phyloP scores from a whole-genome alignment of 169 alveolate species.

The Plasmodium adleri region DNA sequence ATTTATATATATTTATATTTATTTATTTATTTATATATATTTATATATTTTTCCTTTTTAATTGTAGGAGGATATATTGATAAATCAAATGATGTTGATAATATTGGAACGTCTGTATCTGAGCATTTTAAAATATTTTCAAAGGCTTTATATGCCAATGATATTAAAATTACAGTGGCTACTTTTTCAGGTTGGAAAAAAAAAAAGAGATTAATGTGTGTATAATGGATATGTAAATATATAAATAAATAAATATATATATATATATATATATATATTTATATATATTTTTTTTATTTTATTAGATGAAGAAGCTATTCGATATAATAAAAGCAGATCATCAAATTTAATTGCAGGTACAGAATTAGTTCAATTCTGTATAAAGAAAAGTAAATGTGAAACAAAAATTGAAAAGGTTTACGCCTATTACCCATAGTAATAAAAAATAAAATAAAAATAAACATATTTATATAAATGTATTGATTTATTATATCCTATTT shows the following conservation, averaged over 20 bases:
- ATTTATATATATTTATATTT: no score
- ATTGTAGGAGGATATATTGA: slow-evolving; percentile 51
- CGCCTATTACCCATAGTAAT: slow-evolving; percentile 70
- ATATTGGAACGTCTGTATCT: slow-evolving; percentile 51
- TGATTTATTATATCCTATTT: no score
- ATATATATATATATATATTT: not conserved
- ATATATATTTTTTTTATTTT: not conserved
- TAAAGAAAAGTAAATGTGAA: slow-evolving; percentile 51
- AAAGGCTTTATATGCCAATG: slow-evolving; percentile 14
- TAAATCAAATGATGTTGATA: slow-evolving; percentile 23
- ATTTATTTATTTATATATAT: not conserved
- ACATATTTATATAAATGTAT: not conserved
- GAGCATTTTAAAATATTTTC: slow-evolving; percentile 41
- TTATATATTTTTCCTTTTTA: not conserved
- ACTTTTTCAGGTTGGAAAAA: slow-evolving; percentile 46
- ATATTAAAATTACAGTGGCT: slow-evolving; percentile 57
- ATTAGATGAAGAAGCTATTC: slow-evolving; percentile 47
- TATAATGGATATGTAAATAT: not conserved
- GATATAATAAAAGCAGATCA: slow-evolving; percentile 5
- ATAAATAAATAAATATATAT: not conserved
- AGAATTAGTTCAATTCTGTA: slow-evolving; percentile 25
- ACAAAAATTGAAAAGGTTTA: slow-evolving; percentile 54
- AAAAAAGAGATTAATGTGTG: not conserved
- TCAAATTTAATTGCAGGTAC: slow-evolving; percentile 39
- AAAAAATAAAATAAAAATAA: slow-evolving; percentile 2